phyloP scores from a whole-genome alignment of 1,284 basidiomycete species.

The Melampsora larici-populina region DNA sequence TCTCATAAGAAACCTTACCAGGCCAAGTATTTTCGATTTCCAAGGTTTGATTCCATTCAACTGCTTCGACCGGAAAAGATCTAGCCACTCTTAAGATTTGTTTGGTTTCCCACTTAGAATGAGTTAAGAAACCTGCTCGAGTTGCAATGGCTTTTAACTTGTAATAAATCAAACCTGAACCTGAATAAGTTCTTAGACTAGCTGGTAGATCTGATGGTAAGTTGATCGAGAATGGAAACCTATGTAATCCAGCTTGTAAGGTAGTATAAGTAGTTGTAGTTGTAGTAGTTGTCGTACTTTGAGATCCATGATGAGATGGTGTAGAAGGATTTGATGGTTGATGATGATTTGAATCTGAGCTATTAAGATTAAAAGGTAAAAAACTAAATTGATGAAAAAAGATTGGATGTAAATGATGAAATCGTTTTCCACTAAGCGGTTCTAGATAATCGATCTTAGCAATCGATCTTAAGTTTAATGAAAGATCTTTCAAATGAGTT shows the following conservation, averaged over 20 bases:
- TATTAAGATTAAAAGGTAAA: background rate
- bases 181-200: slow-evolving; percentile 62
- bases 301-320: too few species aligned
- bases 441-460: slow-evolving; percentile 34
- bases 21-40: slow-evolving; percentile 94
- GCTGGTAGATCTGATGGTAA: slow-evolving; percentile 79
- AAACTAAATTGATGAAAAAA: slow-evolving; percentile 29
- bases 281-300: too few species aligned
- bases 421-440: slow-evolving; percentile 21
- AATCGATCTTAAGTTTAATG: slow-evolving; percentile 10
- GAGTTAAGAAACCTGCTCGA: slow-evolving; percentile 66
- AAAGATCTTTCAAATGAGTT: slow-evolving; percentile 30
- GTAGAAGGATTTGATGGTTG: background rate
- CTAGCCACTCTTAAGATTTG: slow-evolving; percentile 68
- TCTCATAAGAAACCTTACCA: slow-evolving; percentile 59
- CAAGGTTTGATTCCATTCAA: slow-evolving; percentile 90
- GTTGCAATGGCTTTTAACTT: slow-evolving; percentile 77
- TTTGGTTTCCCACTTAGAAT: slow-evolving; percentile 65
- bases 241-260: slow-evolving; percentile 26
- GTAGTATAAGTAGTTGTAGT: slow-evolving; percentile 7
- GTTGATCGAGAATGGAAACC: slow-evolving; percentile 33
- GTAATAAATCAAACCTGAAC: slow-evolving; percentile 69
- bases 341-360: slow-evolving; percentile 10
- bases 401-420: slow-evolving; percentile 22
- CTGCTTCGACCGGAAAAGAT: slow-evolving; percentile 71